Base-by-base conservation (phyloP, 495 filamentous ascomycete genomes). In the Staphylotrichum tortipilum region DNA sequence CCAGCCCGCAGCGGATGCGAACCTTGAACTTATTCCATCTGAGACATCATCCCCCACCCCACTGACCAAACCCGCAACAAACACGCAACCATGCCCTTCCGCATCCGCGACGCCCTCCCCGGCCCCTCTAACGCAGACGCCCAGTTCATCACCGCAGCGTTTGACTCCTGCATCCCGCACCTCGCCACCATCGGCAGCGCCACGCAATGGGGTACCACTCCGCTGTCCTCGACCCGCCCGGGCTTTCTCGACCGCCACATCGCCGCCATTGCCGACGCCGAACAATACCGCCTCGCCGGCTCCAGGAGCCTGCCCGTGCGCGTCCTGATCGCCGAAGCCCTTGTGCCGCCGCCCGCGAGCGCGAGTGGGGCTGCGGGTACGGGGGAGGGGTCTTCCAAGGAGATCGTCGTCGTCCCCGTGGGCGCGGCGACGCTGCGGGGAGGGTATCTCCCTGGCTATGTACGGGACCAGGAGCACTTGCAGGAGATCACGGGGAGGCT, bases 141-240 rank as follows among this genome's bases (percentile, higher is more conserved):
- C 44, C 10, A 34, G 26, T 53, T 47, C 50, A 47, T 53, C 43
- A 35, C 37, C 7, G 29, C 46, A 1, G 46, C 46, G 36, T 41
- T 49, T 28, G 46, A 49, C 37, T 49, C 46, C 1, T 49, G 35
- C 44, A 42, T 53, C 37, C 43, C 44, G 8, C 50, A 53, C 44
- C 50, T 53, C n/a, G 44, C 50, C n/a, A 53, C 29, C 43, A 47
- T 53, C 37, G 50, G 50, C 36, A 53, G 50, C 50, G 50, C 43
- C 36, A 36, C 36, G 10, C 50, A 53, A 47, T 53, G 50, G 50
- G 50, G 50, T 1, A 34, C 50, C 28, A 3, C 18, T 22, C 37
- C 50, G 14, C 31, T 53, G 7, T 42, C 50, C 10, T 8, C 36
- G 5, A 6, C 28, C 19, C 50, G 50, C 10, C 50, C 50, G 9